Conservation (phyloP, 345 rosid genomes). For the Turritis glabra region DNA sequence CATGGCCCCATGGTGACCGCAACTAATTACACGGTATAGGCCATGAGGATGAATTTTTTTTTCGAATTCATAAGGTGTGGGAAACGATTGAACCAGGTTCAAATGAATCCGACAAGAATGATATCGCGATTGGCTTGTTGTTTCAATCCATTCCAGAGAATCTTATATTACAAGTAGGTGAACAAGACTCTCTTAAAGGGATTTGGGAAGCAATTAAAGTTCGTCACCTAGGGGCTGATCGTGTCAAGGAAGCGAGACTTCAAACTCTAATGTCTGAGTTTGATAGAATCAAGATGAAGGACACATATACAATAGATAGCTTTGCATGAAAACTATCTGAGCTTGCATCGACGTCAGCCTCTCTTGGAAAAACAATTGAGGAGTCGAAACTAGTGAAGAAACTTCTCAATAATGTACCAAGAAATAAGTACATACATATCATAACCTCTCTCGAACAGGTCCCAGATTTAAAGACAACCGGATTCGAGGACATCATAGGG, state of each 20-base stretch:
- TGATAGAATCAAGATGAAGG: not conserved
- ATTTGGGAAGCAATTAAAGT: not conserved
- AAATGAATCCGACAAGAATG: not conserved
- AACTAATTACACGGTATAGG: no score
- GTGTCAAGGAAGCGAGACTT: not conserved
- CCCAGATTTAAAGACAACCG: not conserved
- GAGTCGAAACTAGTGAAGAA: not conserved
- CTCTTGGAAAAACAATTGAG: not conserved
- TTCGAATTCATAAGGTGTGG: no score
- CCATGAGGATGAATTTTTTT: no score
- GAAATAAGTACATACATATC: no score
- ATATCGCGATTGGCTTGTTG: not conserved
- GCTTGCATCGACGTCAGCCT: not conserved
- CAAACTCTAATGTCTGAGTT: not conserved
- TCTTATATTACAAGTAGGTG: not conserved
- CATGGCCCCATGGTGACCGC: no score
- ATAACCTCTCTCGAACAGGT: not conserved
- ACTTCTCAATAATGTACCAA: not conserved
- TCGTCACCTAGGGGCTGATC: rapidly evolving
- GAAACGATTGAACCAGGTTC: no score
- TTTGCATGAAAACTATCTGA: not conserved
- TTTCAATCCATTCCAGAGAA: not conserved
- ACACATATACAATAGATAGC: not conserved
- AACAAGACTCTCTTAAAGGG: not conserved
- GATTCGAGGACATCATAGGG: not conserved